Percentiles rank a stretch among this genome's conserved stretches.
phyloP scores from a whole-genome alignment of 83 land plant species.

The Thuja plicata region DNA sequence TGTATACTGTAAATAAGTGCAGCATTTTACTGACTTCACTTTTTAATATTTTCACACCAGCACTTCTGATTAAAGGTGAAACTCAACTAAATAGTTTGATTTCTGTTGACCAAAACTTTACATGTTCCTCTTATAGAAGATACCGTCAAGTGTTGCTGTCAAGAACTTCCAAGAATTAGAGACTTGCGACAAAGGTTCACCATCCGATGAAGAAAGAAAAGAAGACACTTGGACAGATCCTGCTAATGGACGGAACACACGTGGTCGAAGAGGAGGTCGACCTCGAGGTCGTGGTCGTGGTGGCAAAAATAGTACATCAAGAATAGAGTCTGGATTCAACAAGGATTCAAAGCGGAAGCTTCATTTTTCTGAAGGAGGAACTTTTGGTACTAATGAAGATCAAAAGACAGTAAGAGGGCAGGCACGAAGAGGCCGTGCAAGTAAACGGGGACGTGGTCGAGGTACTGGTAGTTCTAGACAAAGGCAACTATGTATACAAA shows the following conservation, averaged over 20 bases:
- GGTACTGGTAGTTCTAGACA: constrained; percentile 43
- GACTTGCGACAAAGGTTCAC: constrained; percentile 15
- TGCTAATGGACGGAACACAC: constrained; percentile 20
- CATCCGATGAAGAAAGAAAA: constrained; percentile 6
- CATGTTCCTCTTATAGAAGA: constrained; percentile 27
- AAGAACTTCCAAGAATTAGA: constrained; percentile 32
- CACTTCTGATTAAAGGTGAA: not conserved
- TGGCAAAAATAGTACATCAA: constrained; percentile 14
- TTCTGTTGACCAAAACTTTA: constrained; percentile 4
- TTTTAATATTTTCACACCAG: not conserved
- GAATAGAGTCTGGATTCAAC: constrained; percentile 10
- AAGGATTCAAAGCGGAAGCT: constrained; percentile 19
- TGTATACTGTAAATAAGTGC: not conserved
- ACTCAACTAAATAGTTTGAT: not conserved
- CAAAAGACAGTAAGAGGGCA: constrained; percentile 23
- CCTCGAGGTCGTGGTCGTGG: constrained; percentile 36
- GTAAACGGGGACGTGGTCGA: constrained; percentile 27
- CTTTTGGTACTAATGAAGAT: constrained; percentile 7
- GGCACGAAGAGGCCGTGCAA: constrained; percentile 25
- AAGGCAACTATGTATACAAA: constrained; percentile 20
- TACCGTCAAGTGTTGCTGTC: constrained; percentile 25
- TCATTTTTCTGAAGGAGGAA: constrained; percentile 16
- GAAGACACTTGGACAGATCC: constrained; percentile 27
- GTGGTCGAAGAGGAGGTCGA: constrained; percentile 42
- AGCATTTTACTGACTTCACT: not conserved